Percentiles rank a stretch among this genome's conserved stretches.
These are phyloP conservation scores for Rhodotorula paludigena DNA, from an alignment of 768 basidiomycete genomes.

Conservation along the genomic window DNA sequence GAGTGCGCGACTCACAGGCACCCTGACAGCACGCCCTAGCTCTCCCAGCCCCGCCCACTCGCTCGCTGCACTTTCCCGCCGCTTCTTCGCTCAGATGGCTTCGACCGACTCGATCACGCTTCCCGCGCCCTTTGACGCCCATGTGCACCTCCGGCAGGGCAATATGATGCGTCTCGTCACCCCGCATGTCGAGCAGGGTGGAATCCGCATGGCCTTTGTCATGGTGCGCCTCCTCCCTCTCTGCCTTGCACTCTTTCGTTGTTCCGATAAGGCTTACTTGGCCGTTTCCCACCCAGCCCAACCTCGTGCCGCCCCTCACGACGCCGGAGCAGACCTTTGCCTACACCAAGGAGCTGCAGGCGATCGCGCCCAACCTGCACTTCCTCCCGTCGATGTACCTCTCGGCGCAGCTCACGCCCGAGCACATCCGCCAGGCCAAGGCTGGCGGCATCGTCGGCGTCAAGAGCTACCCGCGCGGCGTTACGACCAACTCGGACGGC, in stretches of 20 bases:
- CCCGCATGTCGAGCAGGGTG: conserved; percentile 83
- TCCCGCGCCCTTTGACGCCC: conserved; percentile 75
- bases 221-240: conserved; percentile 59
- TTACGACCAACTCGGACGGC: conserved; percentile 92
- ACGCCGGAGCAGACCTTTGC: conserved; percentile 56
- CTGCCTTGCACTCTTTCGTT: background rate
- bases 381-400: conserved; percentile 96
- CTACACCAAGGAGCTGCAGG: conserved; percentile 70
- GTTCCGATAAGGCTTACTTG: background rate
- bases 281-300: conserved; percentile 60
- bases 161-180: conserved; percentile 73
- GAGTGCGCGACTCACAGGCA: background rate
- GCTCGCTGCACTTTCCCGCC: background rate
- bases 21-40: background rate
- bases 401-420: conserved; percentile 81
- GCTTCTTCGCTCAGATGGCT: conserved; percentile 2
- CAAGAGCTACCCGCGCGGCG: conserved; percentile 94
- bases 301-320: conserved; percentile 48
- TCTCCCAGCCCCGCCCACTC: background rate
- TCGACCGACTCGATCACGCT: conserved; percentile 13
- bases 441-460: conserved; percentile 78
- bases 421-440: conserved; percentile 82
- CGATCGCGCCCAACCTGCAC: conserved; percentile 68
- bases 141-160: conserved; percentile 93
- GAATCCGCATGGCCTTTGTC: conserved; percentile 86